Evolutionary conservation across 2,329 filamentous ascomycete genomes (phyloP).

Genomic region (Orbilia javanica): DNA sequence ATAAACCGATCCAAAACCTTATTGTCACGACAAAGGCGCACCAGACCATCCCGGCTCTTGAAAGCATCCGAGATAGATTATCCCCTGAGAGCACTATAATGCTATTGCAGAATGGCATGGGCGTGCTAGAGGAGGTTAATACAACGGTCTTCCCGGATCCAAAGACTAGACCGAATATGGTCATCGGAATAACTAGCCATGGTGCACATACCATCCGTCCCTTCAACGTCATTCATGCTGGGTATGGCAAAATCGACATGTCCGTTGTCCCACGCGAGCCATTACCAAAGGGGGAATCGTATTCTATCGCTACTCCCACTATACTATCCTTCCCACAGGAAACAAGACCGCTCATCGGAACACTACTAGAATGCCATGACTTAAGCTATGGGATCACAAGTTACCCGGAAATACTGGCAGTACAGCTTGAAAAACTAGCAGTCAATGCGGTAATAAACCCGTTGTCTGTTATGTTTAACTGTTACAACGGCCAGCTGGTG

Average conservation of each 20-base stretch:
- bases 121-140: slow-evolving; percentile 83
- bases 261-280: slow-evolving; percentile 67
- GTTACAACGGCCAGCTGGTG: slow-evolving; percentile 78
- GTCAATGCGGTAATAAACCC: slow-evolving; percentile 83
- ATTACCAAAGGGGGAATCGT: slow-evolving; percentile 33
- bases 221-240: slow-evolving; percentile 72
- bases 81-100: slow-evolving; percentile 77
- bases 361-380: slow-evolving; percentile 43
- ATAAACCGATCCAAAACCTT: slow-evolving; percentile 74
- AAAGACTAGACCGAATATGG: slow-evolving; percentile 77
- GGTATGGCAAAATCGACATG: slow-evolving; percentile 72
- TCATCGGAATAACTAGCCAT: slow-evolving; percentile 77
- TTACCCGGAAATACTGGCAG: slow-evolving; percentile 58
- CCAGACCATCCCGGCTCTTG: slow-evolving; percentile 75
- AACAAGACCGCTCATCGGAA: slow-evolving; percentile 27
- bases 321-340: slow-evolving; percentile 12
- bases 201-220: slow-evolving; percentile 68
- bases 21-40: slow-evolving; percentile 83
- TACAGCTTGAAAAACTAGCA: slow-evolving; percentile 82
- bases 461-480: slow-evolving; percentile 82
- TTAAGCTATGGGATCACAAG: slow-evolving; percentile 36
- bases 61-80: slow-evolving; percentile 76
- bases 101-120: slow-evolving; percentile 84
- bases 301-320: slow-evolving; percentile 23
- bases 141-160: slow-evolving; percentile 77